phyloP scores from a whole-genome alignment of 345 rosid genomes.

The Eucalyptus melliodora region DNA sequence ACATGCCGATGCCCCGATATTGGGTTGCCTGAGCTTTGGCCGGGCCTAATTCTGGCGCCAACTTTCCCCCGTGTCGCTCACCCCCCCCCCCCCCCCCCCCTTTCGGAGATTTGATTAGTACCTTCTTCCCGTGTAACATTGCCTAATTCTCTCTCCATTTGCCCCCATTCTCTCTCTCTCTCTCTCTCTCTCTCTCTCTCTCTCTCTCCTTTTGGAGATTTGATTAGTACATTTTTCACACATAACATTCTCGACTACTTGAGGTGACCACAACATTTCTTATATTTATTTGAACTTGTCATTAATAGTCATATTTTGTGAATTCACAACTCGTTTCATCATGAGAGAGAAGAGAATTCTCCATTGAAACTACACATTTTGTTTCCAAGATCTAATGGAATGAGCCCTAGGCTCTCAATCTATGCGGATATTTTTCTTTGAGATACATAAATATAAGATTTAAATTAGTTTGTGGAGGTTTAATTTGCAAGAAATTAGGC shows the following conservation, averaged over 20 bases:
- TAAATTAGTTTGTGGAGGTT: not conserved
- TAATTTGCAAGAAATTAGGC: not conserved
- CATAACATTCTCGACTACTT: not conserved
- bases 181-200: too few relatives aligned
- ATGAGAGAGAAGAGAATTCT: not conserved
- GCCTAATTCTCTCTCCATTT: too few relatives aligned
- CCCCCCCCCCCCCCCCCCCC: too few relatives aligned
- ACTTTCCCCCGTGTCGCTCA: fast-evolving
- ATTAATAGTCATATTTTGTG: not conserved
- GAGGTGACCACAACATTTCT: not conserved
- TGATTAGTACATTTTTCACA: not conserved
- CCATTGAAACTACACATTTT: too few relatives aligned
- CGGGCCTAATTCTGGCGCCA: too few relatives aligned
- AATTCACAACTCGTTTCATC: not conserved
- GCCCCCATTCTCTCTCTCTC: too few relatives aligned
- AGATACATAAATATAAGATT: too few relatives aligned
- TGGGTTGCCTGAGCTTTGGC: too few relatives aligned
- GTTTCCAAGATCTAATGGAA: not conserved
- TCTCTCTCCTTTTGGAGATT: too few relatives aligned
- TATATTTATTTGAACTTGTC: not conserved
- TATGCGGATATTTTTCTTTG: not conserved
- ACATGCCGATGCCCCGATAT: too few relatives aligned
- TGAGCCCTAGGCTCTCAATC: not conserved
- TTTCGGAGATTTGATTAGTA: too few relatives aligned
- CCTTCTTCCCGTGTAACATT: too few relatives aligned